Evolutionary conservation across 495 filamentous ascomycete species (phyloP).

Genomic region (Penicillium subrubescens): DNA sequence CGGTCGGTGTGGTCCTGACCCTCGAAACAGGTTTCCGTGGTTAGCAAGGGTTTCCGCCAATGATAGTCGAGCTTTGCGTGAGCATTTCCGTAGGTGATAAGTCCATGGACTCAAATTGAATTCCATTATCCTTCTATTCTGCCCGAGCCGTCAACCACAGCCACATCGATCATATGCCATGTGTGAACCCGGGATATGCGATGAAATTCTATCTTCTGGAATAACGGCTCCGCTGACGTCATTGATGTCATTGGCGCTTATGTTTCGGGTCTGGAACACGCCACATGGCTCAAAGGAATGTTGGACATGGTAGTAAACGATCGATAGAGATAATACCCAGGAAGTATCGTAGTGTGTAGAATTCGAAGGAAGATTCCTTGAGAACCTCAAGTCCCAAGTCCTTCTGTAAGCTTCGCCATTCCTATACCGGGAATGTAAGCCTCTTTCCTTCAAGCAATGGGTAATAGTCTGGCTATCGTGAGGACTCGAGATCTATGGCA

Average conservation of each 20-base stretch:
- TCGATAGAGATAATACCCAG: background rate
- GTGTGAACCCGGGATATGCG: background rate
- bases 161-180: background rate
- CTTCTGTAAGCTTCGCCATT: background rate
- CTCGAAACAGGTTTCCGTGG: background rate
- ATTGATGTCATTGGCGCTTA: background rate
- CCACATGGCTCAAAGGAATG: background rate
- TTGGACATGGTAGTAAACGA: background rate
- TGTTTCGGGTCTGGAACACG: background rate
- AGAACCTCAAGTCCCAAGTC: background rate
- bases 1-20: background rate
- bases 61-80: background rate
- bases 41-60: background rate
- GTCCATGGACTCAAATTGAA: background rate
- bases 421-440: background rate
- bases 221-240: background rate
- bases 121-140: background rate
- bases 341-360: background rate
- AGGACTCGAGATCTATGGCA: background rate
- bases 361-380: background rate
- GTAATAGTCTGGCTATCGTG: background rate
- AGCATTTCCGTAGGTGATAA: background rate
- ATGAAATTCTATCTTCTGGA: background rate
- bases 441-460: background rate
- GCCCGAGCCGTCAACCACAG: background rate